Evolutionary conservation across 257 asterid species (phyloP), one percentile per base, ranked within the genome.

Genomic region (Fraxinus pennsylvanica): DNA sequence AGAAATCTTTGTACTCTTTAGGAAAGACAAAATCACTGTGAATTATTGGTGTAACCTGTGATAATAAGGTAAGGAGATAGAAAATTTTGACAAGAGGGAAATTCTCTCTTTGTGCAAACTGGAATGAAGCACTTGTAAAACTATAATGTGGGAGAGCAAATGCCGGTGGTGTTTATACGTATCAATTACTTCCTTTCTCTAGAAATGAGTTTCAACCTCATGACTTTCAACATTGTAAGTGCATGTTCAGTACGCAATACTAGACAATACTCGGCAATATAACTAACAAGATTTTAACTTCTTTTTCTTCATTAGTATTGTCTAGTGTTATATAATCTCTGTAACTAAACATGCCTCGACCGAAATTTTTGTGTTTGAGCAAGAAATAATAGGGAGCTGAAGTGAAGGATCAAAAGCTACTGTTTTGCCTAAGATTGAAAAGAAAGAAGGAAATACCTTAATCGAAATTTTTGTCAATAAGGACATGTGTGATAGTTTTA

Each of bases 41-140:
- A 76, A 81, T 84, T 82, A 84, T 75, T 83, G 84, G 69, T 84
- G 88, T 88, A 88, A 82, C 82, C 72, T 79, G 78, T 84, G 88
- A 77, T 76, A 90, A 88, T 87, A 86, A 88, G 81, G 63, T 69
- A 80, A 75, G 81, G 78, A 84, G 36, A 73, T 73, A 39, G 61
- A 27, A 73, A 41, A 30, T 38, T 77, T 76, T 79, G 61, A 63
- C 76, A 27, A 47, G 75, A 74, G 82, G 21, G 68, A 70, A 59
- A 63, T 77, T 67, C 67, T 72, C 71, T 76, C 43, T 72, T 65
- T 75, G 63, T 75, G 83, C 59, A 74, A 72, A 30, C 39, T 75
- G 45, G 59, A 71, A 36, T 54, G 39, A 10, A 50, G 75, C 50
- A 71, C 74, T 39, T 73, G 79, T 52, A 54, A 21, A 67, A 73